A percentile compares a stretch with the other conserved stretches of the same genome.
These are phyloP conservation scores for Xylaria sp. DNA, from an alignment of 2,329 filamentous ascomycete species.

Conservation along the genomic window DNA sequence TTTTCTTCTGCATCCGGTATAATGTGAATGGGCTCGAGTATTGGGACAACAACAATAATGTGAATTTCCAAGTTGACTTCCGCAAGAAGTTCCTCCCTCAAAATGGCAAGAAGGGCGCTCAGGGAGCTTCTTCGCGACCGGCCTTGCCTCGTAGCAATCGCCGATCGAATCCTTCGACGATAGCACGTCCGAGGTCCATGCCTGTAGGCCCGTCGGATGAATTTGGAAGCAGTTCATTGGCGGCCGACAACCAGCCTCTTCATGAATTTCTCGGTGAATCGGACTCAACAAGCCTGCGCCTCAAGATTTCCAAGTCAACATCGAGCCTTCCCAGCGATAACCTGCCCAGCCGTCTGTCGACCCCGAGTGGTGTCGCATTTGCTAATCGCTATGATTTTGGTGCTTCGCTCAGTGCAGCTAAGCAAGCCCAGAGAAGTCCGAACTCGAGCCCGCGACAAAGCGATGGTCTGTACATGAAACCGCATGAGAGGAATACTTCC, in stretches of 20 bases:
- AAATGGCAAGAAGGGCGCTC: slow-evolving; percentile 66
- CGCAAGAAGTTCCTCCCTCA: slow-evolving; percentile 77
- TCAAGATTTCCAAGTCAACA: slow-evolving; percentile 76
- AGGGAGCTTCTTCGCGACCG: slow-evolving; percentile 63
- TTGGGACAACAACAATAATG: slow-evolving; percentile 91
- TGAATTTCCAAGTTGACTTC: slow-evolving; percentile 97
- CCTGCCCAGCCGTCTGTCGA: slow-evolving; percentile 61
- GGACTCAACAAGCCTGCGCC: slow-evolving; percentile 67
- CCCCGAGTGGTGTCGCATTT: slow-evolving; percentile 78
- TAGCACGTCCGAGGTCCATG: slow-evolving; percentile 65
- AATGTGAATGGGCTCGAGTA: slow-evolving; percentile 83
- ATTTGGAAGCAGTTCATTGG: slow-evolving; percentile 71
- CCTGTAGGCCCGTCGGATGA: slow-evolving; percentile 73
- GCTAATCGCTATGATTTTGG: slow-evolving; percentile 96
- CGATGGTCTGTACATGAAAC: slow-evolving; percentile 68
- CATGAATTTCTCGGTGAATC: slow-evolving; percentile 73
- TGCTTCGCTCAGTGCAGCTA: slow-evolving; percentile 86
- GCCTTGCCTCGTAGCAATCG: slow-evolving; percentile 75
- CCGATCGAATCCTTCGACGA: slow-evolving; percentile 54
- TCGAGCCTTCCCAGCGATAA: slow-evolving; percentile 72
- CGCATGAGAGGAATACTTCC: slow-evolving; percentile 54
- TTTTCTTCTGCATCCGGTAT: slow-evolving; percentile 93
- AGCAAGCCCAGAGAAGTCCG: slow-evolving; percentile 72
- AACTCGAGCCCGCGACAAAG: slow-evolving; percentile 62
- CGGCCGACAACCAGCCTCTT: slow-evolving; percentile 66